Evolutionary conservation across 768 basidiomycete species (phyloP).

Genomic region (Termitomyces sp.): DNA sequence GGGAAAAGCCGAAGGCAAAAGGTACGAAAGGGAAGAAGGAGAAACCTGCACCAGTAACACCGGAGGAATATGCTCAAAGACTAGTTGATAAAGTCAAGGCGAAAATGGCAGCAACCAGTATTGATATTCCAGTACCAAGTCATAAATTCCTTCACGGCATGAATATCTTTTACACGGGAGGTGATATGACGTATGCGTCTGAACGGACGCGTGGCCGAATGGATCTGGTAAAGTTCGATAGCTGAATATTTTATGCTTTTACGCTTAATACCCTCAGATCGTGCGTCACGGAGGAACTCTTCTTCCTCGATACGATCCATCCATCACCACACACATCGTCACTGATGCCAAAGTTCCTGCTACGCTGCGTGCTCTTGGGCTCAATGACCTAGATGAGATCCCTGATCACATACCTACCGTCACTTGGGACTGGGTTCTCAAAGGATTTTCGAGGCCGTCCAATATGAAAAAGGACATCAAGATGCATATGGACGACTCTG

Average conservation of each 20-base stretch:
- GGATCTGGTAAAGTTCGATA: constrained; percentile 47
- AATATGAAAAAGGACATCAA: constrained; percentile 22
- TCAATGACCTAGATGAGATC: constrained; percentile 48
- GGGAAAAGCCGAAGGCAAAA: constrained; percentile 19
- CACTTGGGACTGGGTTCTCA: constrained; percentile 56
- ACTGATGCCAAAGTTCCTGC: constrained; percentile 32
- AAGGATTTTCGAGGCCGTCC: constrained; percentile 25
- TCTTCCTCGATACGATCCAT: constrained; percentile 50
- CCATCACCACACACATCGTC: constrained; percentile 61
- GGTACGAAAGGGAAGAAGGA: constrained; percentile 25
- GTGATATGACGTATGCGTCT: constrained; percentile 49
- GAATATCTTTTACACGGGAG: constrained; percentile 53
- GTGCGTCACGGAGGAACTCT: constrained; percentile 58
- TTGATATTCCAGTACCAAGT: constrained; percentile 8
- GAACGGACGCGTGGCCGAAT: constrained; percentile 49
- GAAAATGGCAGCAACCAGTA: constrained; percentile 16
- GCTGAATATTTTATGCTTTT: background rate
- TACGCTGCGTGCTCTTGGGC: constrained; percentile 37
- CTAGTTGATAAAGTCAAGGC: constrained; percentile 39
- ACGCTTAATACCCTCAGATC: constrained; percentile 36
- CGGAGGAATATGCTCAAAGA: constrained; percentile 48
- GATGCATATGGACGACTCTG: constrained; percentile 24
- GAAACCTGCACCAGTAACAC: constrained; percentile 37
- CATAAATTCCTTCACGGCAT: constrained; percentile 42
- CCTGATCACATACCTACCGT: constrained; percentile 62